Percentiles rank a stretch among this genome's conserved stretches.
phyloP scores from a whole-genome alignment of 2,329 filamentous ascomycete species.

The Colletotrichum endophyticum region DNA sequence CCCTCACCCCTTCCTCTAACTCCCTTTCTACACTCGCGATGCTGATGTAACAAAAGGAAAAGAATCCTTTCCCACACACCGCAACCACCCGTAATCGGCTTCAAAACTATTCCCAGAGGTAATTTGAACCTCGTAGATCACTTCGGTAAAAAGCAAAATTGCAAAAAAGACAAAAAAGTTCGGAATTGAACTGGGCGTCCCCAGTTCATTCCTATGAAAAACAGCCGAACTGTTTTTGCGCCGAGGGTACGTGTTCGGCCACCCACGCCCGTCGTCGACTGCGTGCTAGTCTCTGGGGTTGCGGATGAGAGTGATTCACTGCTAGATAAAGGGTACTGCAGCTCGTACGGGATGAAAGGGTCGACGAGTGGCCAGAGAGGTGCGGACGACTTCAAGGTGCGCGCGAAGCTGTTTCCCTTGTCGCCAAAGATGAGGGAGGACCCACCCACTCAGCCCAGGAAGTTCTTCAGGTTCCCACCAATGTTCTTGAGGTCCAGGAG shows the following conservation, averaged over 20 bases:
- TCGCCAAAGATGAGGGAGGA: not conserved
- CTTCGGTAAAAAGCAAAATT: not conserved
- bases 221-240: not conserved
- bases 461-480: conserved; percentile 80
- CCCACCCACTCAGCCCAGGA: conserved; percentile 62
- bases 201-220: not conserved
- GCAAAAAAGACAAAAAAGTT: not conserved
- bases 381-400: not conserved
- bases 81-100: not conserved
- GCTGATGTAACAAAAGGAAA: rapidly evolving
- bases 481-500: conserved; percentile 91
- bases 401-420: not conserved
- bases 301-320: not conserved
- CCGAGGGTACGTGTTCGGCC: not conserved
- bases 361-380: not conserved
- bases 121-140: rapidly evolving
- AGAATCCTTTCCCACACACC: not conserved
- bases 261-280: not conserved
- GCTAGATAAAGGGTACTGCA: not conserved
- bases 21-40: not conserved
- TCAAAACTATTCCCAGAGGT: rapidly evolving
- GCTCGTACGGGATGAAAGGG: not conserved
- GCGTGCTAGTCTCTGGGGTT: not conserved
- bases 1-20: not conserved
- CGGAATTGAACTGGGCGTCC: not conserved